These are phyloP conservation scores for Candida tropicalis DNA, from an alignment of 1,139 yeast genomes.

Conservation along the genomic window DNA sequence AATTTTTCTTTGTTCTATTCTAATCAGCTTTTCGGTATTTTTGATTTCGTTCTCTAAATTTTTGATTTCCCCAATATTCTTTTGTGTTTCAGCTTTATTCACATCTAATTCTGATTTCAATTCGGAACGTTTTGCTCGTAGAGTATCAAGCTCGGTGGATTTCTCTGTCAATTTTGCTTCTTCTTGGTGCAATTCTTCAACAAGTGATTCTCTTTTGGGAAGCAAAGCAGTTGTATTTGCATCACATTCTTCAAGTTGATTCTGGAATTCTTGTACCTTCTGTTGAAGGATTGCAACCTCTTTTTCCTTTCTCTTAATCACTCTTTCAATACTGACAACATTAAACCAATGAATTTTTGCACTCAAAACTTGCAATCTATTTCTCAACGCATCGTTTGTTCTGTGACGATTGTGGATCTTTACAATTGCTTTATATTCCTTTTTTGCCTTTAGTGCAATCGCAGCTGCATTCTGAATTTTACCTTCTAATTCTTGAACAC, in stretches of 20 bases:
- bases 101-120: conserved; percentile 14
- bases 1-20: conserved; percentile 37
- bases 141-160: conserved; percentile 19
- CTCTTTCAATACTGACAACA: conserved; percentile 40
- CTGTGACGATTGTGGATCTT: conserved; percentile 41
- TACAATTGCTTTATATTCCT: conserved; percentile 39
- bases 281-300: conserved; percentile 20
- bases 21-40: conserved; percentile 30
- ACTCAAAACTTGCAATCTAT: conserved; percentile 45
- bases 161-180: conserved; percentile 16
- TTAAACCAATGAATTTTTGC: conserved; percentile 73
- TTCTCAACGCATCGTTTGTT: conserved; percentile 45
- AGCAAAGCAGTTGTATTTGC: conserved; percentile 11
- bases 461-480: conserved; percentile 35
- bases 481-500: conserved; percentile 42
- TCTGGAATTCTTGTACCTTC: conserved; percentile 20
- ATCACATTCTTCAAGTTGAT: conserved; percentile 18
- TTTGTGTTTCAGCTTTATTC: conserved; percentile 10
- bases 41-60: conserved; percentile 27
- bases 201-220: conserved; percentile 19
- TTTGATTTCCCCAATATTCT: conserved; percentile 14
- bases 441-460: conserved; percentile 27
- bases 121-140: conserved; percentile 21
- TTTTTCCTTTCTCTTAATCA: conserved; percentile 17
- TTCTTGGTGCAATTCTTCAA: conserved; percentile 17